Percentiles rank a stretch among this genome's conserved stretches.
Conservation (phyloP, 169 alveolate species). For the Plasmodium vivax region DNA sequence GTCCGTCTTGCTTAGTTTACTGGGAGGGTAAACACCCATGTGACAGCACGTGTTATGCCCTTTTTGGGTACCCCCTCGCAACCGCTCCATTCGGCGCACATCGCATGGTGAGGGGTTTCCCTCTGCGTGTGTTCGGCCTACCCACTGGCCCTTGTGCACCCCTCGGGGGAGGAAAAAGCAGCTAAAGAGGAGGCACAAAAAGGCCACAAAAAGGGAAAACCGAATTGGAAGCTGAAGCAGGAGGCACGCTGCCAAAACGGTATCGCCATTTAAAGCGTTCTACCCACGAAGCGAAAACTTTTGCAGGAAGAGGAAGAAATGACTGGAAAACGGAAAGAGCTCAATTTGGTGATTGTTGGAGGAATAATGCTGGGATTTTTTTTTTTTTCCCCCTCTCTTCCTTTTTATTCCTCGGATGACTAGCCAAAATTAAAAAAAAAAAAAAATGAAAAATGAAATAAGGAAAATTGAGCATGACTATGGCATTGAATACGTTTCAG, state of each 20-base stretch:
- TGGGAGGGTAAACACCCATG: not conserved
- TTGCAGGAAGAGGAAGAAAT: not conserved
- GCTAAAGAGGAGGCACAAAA: not conserved
- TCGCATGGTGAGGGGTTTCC: not conserved
- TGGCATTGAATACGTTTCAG: conserved; percentile 69
- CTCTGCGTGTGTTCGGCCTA: not conserved
- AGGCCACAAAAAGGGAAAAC: not conserved
- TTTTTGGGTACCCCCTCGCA: not conserved
- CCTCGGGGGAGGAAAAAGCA: not conserved
- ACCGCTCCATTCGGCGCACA: not conserved
- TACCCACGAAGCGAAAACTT: not conserved
- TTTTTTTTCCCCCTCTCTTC: not conserved
- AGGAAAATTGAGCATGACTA: conserved; percentile 55
- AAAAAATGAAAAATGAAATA: conserved; percentile 55
- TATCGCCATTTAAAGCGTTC: not conserved
- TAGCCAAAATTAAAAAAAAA: not conserved
- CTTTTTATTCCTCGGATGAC: not conserved
- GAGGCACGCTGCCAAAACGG: not conserved
- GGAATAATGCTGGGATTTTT: not conserved
- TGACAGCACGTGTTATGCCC: not conserved
- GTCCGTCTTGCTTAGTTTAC: not conserved
- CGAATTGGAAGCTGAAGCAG: not conserved
- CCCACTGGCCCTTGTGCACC: not conserved
- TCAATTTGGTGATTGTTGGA: not conserved
- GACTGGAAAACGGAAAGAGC: not conserved